Conservation (phyloP, 192 early-diverging fungal species). For the Coemansia sp. region DNA sequence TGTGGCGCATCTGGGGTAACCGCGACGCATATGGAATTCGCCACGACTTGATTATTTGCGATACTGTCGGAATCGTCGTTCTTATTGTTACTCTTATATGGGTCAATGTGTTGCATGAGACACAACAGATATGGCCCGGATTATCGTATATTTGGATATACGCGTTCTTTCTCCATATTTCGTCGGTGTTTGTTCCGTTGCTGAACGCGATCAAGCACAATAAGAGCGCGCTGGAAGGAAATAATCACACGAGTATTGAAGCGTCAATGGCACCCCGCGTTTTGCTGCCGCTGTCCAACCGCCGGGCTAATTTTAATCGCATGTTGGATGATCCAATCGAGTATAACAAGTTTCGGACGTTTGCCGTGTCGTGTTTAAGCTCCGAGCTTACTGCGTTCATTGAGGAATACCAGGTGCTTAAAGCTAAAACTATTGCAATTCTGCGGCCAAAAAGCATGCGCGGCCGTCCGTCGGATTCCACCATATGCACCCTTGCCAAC, state of each 20-base stretch:
- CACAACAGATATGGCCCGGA: slow-evolving; percentile 32
- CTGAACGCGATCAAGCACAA: slow-evolving; percentile 18
- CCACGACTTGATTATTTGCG: slow-evolving; percentile 56
- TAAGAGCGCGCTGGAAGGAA: not conserved
- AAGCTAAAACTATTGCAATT: slow-evolving; percentile 9
- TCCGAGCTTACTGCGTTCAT: slow-evolving; percentile 39
- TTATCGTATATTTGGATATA: slow-evolving; percentile 34
- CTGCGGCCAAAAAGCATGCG: not conserved
- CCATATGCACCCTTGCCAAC: not conserved
- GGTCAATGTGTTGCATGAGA: slow-evolving; percentile 14
- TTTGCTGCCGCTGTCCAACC: not conserved
- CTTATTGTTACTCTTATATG: slow-evolving; percentile 47
- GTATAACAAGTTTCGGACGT: slow-evolving; percentile 24
- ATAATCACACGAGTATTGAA: no score
- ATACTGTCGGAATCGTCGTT: slow-evolving; percentile 42
- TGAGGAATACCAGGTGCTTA: slow-evolving; percentile 43
- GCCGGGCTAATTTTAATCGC: slow-evolving; percentile 24
- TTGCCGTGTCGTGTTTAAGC: slow-evolving; percentile 43
- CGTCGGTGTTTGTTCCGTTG: slow-evolving; percentile 34
- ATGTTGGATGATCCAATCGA: slow-evolving; percentile 28
- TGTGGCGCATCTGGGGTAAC: slow-evolving; percentile 45
- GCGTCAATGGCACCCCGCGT: no score
- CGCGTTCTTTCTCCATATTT: slow-evolving; percentile 29
- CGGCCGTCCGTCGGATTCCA: not conserved
- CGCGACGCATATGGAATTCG: slow-evolving; percentile 60